Base-by-base conservation (phyloP, 1,284 basidiomycete genomes). In the Papiliotrema nemorosa region DNA sequence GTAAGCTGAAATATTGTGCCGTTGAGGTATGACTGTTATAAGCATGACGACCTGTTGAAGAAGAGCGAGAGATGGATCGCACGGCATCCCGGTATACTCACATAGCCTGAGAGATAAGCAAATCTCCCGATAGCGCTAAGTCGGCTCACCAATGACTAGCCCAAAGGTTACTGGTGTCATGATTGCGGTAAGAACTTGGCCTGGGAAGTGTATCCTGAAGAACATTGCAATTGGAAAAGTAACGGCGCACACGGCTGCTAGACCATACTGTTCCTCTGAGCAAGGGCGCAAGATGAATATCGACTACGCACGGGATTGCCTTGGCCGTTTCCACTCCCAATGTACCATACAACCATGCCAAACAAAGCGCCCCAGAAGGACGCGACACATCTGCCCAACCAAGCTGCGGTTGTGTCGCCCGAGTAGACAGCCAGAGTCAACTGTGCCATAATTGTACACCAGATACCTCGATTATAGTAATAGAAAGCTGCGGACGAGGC, bases 341-440 rank as follows among this genome's bases (percentile, higher is more conserved):
- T 83, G 63, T 89, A 88, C 70, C 70, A 73, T 0, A 58, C 55
- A 0, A 62, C 56, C 58, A 84, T 79, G 1, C 88, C 90, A 5
- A 83, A 67, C 1, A 85, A 52, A 2, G 84, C 83, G 7, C 88
- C 88, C 50, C 80, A 75, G 58, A 89, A 84, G 0, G 88, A 87
- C 37, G 82, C 82, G 3, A 82, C 43, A 13, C 88, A 76, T 50
- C 87, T 80, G 1, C 81, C 78, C 2, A 83, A 72, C 38, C 86
- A 80, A 1, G 82, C 84, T 47, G 85, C 84, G 0, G 82, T 80
- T 0, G 88, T 90, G 54, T 90, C 88, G 1, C 88, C 88, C 3
- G 65, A 60, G 42, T 57, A 65, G 7, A 63, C 60, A 3, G 65
- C 65, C 12, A 64, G 52, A 3, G 63, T 68, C 14, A 66, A 47